A percentile compares a stretch with the other conserved stretches of the same genome.
Conservation (phyloP, 2,329 filamentous ascomycete species). For the Botryotinia convoluta region DNA sequence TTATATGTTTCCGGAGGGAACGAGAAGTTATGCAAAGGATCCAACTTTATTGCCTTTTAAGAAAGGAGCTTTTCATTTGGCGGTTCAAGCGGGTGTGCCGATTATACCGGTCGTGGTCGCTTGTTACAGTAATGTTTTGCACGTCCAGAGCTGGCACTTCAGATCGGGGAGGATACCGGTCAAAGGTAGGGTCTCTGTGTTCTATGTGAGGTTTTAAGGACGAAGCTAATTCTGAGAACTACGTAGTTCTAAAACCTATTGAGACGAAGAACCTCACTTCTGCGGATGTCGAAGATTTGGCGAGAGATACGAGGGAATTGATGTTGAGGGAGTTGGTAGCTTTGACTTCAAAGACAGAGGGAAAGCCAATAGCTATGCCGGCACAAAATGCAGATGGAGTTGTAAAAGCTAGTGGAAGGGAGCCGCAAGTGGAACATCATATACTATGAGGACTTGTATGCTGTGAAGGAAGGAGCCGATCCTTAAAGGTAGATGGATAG, state of each 20-base stretch:
- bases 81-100: slow-evolving; percentile 88
- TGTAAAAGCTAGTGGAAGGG: slow-evolving; percentile 34
- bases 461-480: background rate
- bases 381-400: slow-evolving; percentile 29
- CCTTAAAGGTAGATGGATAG: background rate
- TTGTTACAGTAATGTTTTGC: slow-evolving; percentile 74
- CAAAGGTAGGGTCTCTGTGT: slow-evolving; percentile 55
- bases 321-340: slow-evolving; percentile 68
- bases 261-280: slow-evolving; percentile 68
- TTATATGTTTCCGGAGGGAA: slow-evolving; percentile 90
- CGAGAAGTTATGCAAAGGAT: slow-evolving; percentile 80
- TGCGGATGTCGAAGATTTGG: slow-evolving; percentile 74
- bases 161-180: slow-evolving; percentile 68
- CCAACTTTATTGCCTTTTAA: slow-evolving; percentile 91
- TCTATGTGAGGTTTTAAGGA: background rate
- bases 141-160: slow-evolving; percentile 62
- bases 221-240: slow-evolving; percentile 21
- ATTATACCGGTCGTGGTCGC: slow-evolving; percentile 82
- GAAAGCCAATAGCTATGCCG: slow-evolving; percentile 38
- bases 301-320: slow-evolving; percentile 63
- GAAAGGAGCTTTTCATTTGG: slow-evolving; percentile 96
- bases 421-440: slow-evolving; percentile 25
- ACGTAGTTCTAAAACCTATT: slow-evolving; percentile 75
- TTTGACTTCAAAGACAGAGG: slow-evolving; percentile 52
- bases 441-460: background rate